phyloP scores from a whole-genome alignment of 2,329 filamentous ascomycete species.

The Clonostachys chloroleuca region DNA sequence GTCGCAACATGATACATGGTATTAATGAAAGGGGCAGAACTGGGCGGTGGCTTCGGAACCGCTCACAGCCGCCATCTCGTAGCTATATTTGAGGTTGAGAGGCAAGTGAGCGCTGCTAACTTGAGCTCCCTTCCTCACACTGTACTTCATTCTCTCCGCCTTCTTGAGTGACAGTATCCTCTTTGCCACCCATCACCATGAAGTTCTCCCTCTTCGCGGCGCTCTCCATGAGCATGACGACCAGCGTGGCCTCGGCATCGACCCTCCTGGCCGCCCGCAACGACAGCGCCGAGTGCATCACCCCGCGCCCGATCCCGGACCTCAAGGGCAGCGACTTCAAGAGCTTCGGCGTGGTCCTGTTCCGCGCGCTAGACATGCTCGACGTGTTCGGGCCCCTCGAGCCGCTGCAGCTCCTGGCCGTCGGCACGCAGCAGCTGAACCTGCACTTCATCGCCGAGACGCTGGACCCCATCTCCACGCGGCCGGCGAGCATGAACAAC shows the following conservation, averaged over 20 bases:
- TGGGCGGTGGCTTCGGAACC: no score
- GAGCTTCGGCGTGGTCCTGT: conserved; percentile 36
- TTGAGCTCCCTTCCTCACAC: no score
- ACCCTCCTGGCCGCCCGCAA: not conserved
- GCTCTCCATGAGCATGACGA: conserved; percentile 4
- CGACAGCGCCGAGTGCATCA: conserved; percentile 7
- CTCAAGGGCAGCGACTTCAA: conserved; percentile 11
- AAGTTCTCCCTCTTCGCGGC: conserved; percentile 8
- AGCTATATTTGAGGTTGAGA: no score
- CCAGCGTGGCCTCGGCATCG: conserved; percentile 4
- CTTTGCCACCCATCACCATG: conserved; percentile 5
- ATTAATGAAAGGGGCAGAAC: no score
- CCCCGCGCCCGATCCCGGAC: conserved; percentile 11
- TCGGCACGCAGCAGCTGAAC: conserved; percentile 21
- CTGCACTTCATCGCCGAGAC: conserved; percentile 34
- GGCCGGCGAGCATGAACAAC: conserved; percentile 18
- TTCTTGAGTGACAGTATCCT: not conserved
- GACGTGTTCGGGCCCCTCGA: conserved; percentile 43
- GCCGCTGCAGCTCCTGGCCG: conserved; percentile 33
- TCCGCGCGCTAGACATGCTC: conserved; percentile 36
- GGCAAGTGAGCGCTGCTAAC: no score
- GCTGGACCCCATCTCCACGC: conserved; percentile 31
- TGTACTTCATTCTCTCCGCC: not conserved
- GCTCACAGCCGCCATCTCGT: no score
- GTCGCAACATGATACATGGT: no score